phyloP scores from a whole-genome alignment of 768 basidiomycete genomes.

The Lactifluus rugatus region DNA sequence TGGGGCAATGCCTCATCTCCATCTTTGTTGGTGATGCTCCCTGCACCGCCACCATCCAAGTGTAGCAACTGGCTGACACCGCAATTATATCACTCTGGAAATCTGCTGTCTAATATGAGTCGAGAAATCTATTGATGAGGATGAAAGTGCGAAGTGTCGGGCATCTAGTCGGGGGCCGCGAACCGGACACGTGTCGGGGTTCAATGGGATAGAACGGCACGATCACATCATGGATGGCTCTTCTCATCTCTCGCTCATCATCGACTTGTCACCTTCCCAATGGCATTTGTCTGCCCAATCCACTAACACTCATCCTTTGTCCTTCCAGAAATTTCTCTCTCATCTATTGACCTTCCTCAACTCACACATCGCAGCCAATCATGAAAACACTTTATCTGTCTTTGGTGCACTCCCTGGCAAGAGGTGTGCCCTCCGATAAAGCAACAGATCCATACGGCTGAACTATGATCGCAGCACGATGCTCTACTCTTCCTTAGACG shows the following conservation, averaged over 20 bases:
- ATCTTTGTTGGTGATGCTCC: neutral
- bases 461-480: slow-evolving; percentile 42
- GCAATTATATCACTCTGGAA: neutral
- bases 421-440: slow-evolving; percentile 43
- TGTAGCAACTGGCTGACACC: neutral
- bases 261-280: slow-evolving; percentile 80
- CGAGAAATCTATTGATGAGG: neutral
- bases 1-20: neutral
- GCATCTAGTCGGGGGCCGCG: neutral
- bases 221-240: slow-evolving; percentile 33
- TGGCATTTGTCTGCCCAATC: slow-evolving; percentile 65
- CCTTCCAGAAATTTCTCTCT: slow-evolving; percentile 66
- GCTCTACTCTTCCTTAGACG: slow-evolving; percentile 62
- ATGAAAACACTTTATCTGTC: slow-evolving; percentile 89
- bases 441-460: neutral
- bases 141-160: neutral
- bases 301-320: slow-evolving; percentile 41
- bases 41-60: neutral
- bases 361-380: slow-evolving; percentile 79
- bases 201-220: neutral
- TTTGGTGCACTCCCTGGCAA: slow-evolving; percentile 81
- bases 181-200: neutral
- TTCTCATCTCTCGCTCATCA: slow-evolving; percentile 68
- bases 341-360: slow-evolving; percentile 88
- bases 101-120: neutral